A percentile compares a stretch with the other conserved stretches of the same genome.
phyloP scores from a whole-genome alignment of 805 yeast species.

The Monosporozyma aquatica region DNA sequence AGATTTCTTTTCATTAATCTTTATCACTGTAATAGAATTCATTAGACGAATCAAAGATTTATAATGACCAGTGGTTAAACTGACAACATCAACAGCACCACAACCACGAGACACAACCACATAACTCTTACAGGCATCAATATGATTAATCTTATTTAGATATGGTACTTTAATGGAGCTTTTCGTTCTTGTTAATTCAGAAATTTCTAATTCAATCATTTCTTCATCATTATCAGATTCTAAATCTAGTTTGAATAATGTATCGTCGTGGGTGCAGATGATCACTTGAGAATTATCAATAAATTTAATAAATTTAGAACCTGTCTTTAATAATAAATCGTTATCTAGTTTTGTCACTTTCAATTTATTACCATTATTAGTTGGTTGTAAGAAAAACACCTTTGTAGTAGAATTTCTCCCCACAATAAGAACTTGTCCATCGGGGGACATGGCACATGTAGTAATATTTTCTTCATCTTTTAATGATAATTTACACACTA shows the following conservation, averaged over 20 bases:
- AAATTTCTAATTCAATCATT: constrained; percentile 14
- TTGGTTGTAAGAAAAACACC: constrained; percentile 51
- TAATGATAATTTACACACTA: constrained; percentile 57
- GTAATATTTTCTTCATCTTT: constrained; percentile 77
- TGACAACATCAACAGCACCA: constrained; percentile 52
- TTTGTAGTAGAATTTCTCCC: constrained; percentile 61
- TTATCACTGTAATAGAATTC: constrained; percentile 49
- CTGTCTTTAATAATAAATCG: constrained; percentile 33
- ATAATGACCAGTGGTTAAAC: constrained; percentile 23
- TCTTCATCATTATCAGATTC: constrained; percentile 36
- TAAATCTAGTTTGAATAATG: constrained; percentile 38
- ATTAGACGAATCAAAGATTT: constrained; percentile 49
- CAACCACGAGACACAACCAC: constrained; percentile 54
- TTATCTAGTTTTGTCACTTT: constrained; percentile 45
- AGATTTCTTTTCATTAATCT: constrained; percentile 39
- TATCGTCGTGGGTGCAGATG: constrained; percentile 54
- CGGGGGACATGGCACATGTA: constrained; percentile 53
- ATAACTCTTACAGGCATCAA: constrained; percentile 41
- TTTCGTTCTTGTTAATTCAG: constrained; percentile 30
- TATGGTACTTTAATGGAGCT: constrained; percentile 36
- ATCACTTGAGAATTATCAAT: constrained; percentile 39
- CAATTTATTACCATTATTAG: constrained; percentile 27
- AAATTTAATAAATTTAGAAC: constrained; percentile 49
- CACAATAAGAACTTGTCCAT: constrained; percentile 60
- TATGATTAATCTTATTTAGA: constrained; percentile 41